Evolutionary conservation across 306 rosid genomes (phyloP).

Genomic region (Macrotyloma uniflorum): DNA sequence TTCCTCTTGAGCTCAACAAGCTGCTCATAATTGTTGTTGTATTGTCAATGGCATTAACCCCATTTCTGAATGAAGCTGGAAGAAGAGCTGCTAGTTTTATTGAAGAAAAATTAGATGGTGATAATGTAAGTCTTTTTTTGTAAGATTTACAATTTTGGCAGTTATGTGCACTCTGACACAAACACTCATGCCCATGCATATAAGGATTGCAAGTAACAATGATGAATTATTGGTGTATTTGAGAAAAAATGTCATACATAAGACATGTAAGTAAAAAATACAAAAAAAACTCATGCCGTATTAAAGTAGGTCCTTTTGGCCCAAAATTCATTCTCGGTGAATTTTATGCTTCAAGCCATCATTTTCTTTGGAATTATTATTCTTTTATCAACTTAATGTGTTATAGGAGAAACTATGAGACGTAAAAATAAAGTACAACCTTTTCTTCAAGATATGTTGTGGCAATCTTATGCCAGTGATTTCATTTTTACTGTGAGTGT

Average conservation of each 20-base stretch:
- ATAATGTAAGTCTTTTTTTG: slow-evolving; percentile 51
- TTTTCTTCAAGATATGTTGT: slow-evolving; percentile 16
- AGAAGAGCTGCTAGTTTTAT: slow-evolving; percentile 75
- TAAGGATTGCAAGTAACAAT: slow-evolving; percentile 16
- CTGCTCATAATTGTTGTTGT: slow-evolving; percentile 96
- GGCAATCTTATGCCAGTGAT: slow-evolving; percentile 22
- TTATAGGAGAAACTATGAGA: background rate
- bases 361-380: slow-evolving; percentile 22
- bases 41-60: slow-evolving; percentile 96
- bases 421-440: background rate
- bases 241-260: slow-evolving; percentile 25
- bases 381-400: background rate
- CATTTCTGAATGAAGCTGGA: slow-evolving; percentile 97
- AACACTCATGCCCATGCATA: slow-evolving; percentile 8
- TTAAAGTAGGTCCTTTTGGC: slow-evolving; percentile 9
- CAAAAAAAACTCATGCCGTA: slow-evolving; percentile 31
- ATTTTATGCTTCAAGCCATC: slow-evolving; percentile 19
- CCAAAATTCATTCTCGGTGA: slow-evolving; percentile 13
- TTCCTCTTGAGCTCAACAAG: slow-evolving; percentile 98
- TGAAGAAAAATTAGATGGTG: slow-evolving; percentile 56
- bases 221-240: slow-evolving; percentile 22
- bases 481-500: slow-evolving; percentile 40
- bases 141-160: slow-evolving; percentile 28
- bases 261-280: slow-evolving; percentile 11
- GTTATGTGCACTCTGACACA: background rate